These are phyloP conservation scores for Gnomoniopsis smithogilvyi DNA, from an alignment of 2,329 filamentous ascomycete species.

Conservation along the genomic window DNA sequence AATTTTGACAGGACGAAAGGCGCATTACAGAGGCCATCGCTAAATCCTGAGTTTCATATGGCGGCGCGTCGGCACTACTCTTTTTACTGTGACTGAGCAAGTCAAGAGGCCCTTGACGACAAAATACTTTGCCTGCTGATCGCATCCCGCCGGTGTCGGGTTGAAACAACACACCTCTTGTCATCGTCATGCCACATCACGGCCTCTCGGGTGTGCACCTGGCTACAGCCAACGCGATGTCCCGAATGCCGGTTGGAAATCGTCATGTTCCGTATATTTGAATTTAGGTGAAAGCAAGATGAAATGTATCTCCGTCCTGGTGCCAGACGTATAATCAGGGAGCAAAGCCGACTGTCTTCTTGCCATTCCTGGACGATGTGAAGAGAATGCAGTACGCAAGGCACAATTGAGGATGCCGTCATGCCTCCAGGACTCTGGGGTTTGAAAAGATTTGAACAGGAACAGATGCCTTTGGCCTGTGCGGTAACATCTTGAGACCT, in stretches of 20 bases:
- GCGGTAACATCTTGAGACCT: conserved; percentile 6
- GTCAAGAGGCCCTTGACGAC: too few relatives aligned
- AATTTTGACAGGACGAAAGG: too few relatives aligned
- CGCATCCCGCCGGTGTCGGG: conserved; percentile 9
- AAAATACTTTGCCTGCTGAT: too few relatives aligned
- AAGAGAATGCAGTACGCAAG: not conserved
- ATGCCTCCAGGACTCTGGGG: conserved; percentile 29
- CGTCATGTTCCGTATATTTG: too few relatives aligned
- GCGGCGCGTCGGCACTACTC: too few relatives aligned
- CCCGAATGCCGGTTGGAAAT: too few relatives aligned
- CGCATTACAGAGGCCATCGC: too few relatives aligned
- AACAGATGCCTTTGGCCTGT: not conserved
- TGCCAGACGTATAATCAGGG: not conserved
- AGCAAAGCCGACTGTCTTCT: not conserved
- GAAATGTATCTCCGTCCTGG: not conserved
- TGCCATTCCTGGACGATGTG: not conserved
- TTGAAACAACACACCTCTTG: conserved; percentile 29
- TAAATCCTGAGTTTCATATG: too few relatives aligned
- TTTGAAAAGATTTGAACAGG: conserved; percentile 28
- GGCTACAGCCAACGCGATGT: conserved; percentile 27
- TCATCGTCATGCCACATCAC: conserved; percentile 24
- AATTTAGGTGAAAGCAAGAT: too few relatives aligned
- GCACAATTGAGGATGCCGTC: not conserved
- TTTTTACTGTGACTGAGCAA: not conserved
- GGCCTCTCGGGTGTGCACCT: conserved; percentile 33